phyloP scores from a whole-genome alignment of 306 rosid species.

The Cucurbita moschata region DNA sequence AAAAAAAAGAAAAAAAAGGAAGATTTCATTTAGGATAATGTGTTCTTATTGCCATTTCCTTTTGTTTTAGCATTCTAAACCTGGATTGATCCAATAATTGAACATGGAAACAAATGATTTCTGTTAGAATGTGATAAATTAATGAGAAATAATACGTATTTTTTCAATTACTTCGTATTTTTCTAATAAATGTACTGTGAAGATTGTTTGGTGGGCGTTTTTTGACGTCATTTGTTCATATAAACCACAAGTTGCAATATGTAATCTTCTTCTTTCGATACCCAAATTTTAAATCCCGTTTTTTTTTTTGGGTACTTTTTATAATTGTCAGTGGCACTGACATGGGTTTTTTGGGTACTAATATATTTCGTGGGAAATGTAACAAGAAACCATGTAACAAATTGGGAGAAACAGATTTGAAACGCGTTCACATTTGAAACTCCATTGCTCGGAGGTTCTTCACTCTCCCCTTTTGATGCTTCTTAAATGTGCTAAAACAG shows the following conservation, averaged over 20 bases:
- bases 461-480: constrained; percentile 1
- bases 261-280: neutral
- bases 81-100: neutral
- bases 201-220: neutral
- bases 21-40: neutral
- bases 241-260: constrained; percentile 2
- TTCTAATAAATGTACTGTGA: neutral
- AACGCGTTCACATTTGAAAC: neutral
- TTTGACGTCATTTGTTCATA: neutral
- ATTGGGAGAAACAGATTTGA: neutral
- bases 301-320: neutral
- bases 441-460: neutral
- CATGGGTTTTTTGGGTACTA: constrained; percentile 6
- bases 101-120: neutral
- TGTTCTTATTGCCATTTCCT: neutral
- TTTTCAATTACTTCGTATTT: neutral
- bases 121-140: neutral
- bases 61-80: neutral
- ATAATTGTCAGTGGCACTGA: neutral
- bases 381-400: neutral
- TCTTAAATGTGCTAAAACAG: neutral
- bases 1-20: no score
- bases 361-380: neutral
- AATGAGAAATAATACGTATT: neutral
- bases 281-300: neutral